Evolutionary conservation across 2,329 filamentous ascomycete genomes (phyloP), one percentile per base, ranked within the genome.

Genomic region (Hirsutella minnesotensis): DNA sequence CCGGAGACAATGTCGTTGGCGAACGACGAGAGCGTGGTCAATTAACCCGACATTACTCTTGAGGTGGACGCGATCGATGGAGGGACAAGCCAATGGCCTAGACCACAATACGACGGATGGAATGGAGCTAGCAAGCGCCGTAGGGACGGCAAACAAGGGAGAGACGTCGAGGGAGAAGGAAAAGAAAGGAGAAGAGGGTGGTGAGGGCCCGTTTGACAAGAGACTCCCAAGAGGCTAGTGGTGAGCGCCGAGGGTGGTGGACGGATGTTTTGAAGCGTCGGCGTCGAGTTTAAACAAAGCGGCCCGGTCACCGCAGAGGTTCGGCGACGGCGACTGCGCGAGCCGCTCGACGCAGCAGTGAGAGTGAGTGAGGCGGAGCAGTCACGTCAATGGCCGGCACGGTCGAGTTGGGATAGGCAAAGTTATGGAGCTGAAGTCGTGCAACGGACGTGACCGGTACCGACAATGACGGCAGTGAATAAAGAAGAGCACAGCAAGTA

Each of bases 51-150:
- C 55, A 59, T 56, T 39, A 56, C 54, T 51, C 41, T 39, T 46
- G 36, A 47, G 38, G 46, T 42, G 53, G 48, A n/a, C 56, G 53
- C 52, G 53, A 43, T 51, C 55, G 51, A 53, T 52, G 55, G 54
- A 55, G 50, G 41, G 35, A 29, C 29, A 18, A 35, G 30, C 12
- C 30, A 18, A n/a, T 1, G 9, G n/a, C 15, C 33, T 35, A 19
- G 33, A 16, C 15, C 33, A 35, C 33, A 18, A 18, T 13, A 18
- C 15, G 15, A 18, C 15, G 16, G 16, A 19, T n/a, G 16, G 33
- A 18, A 9, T 16, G 33, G 15, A 18, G 15, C 15, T 18, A 18
- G 33, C 33, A 40, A 41, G 18, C 33, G 31, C 40, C 27, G 20
- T 7, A 16, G 37, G 22, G 20, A 12, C 13, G 21, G 36, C 12